Evolutionary conservation across 495 filamentous ascomycete species (phyloP), one percentile per base, ranked within the genome.

Genomic region (Pseudoneurospora amorphoporcata): DNA sequence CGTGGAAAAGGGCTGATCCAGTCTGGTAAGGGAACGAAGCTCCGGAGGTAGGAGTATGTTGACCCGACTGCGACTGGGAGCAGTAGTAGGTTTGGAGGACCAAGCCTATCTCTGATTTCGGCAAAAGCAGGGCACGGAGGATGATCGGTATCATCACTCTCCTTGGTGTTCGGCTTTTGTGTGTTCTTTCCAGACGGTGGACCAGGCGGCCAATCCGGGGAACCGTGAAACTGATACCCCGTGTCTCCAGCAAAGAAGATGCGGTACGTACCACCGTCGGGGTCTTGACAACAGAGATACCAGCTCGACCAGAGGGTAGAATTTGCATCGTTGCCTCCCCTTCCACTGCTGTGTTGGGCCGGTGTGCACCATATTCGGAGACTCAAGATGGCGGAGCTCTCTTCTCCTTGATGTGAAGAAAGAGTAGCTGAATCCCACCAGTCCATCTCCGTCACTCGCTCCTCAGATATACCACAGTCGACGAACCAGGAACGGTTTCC

Each of bases 251-350:
- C 79, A 23, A 79, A 80, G 71, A 77, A 81, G 12, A 79, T 69
- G 29, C 74, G 71, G 40, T 71, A 76, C 8, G 73, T 68, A 9
- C 3, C 39, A 16, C 8, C 10, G 17, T 4, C 2, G 3, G 69
- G 16, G 0, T 6, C 2, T 17, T 41, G 74, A 39, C 77, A 70
- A 37, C 82, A 77, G 8, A 89, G 70, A n/a, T 82, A 78, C 87
- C 87, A 89, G 58, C 85, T 85, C 29, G 83, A 83, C 87, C 87
- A 89, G 8, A 89, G 81, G 1, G 84, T 82, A 5, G 72, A 70
- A 53, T 75, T 74, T 6, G 79, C 74, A 23, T 82, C 80, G 68
- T 61, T 73, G 0, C 76, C 73, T 1, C 68, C 45, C 40, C 86
- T 76, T 2, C 81, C 84, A 29, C 82, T 85, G 72, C 76, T 77